A percentile compares a stretch with the other conserved stretches of the same genome.
phyloP scores from a whole-genome alignment of 192 early-diverging fungal genomes.

The Entomortierella lignicola region DNA sequence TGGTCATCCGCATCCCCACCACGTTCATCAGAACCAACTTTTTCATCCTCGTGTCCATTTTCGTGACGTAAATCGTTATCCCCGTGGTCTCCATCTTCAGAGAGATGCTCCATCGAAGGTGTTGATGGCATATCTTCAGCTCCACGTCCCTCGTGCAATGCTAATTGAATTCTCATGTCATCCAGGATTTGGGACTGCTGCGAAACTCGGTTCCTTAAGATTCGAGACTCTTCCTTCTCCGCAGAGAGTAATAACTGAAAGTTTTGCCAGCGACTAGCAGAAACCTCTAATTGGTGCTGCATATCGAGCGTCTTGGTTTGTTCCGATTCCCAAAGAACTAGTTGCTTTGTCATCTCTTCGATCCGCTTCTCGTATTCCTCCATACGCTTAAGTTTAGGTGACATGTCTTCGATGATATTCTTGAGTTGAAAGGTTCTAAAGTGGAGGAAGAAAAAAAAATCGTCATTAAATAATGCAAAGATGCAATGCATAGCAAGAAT shows the following conservation, averaged over 20 bases:
- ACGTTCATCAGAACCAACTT: not conserved
- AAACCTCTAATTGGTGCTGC: conserved; percentile 55
- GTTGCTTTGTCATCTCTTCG: conserved; percentile 61
- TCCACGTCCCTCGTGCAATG: conserved; percentile 16
- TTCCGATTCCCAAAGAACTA: conserved; percentile 60
- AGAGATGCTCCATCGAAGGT: not conserved
- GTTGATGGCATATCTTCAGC: not conserved
- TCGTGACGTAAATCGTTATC: no score
- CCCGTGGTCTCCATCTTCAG: not conserved
- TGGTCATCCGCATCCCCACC: not conserved
- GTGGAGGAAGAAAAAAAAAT: no score
- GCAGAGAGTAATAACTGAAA: conserved; percentile 40
- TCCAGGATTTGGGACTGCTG: conserved; percentile 50
- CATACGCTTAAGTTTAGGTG: conserved; percentile 59
- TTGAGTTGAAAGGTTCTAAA: conserved; percentile 58
- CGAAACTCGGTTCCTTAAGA: conserved; percentile 24
- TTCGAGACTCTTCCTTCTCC: conserved; percentile 35
- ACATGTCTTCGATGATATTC: conserved; percentile 55
- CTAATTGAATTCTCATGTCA: conserved; percentile 51
- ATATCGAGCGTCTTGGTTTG: conserved; percentile 53
- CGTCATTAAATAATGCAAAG: no score
- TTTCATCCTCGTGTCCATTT: not conserved
- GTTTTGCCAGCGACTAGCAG: conserved; percentile 54
- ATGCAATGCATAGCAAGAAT: no score
- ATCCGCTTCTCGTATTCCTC: conserved; percentile 63